These are phyloP conservation scores for Ceratocystiopsis brevicomis DNA, from an alignment of 2,329 filamentous ascomycete genomes.

Conservation along the genomic window DNA sequence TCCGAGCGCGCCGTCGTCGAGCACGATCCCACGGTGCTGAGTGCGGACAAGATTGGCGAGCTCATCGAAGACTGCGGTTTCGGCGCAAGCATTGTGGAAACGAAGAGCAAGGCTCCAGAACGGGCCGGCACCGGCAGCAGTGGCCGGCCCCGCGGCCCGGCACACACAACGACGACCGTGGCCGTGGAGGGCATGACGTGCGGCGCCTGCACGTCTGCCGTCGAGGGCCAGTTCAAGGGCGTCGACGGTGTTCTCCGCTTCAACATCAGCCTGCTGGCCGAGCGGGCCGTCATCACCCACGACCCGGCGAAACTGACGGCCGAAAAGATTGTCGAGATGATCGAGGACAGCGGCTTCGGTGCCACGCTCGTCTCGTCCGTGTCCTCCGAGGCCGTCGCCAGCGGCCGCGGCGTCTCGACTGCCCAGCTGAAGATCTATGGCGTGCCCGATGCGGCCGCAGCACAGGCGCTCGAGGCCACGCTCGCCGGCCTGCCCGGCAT, in stretches of 20 bases:
- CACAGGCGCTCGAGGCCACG: constrained; percentile 49
- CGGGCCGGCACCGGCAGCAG: constrained; percentile 1
- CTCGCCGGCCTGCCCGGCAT: constrained; percentile 52
- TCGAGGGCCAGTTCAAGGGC: constrained; percentile 63
- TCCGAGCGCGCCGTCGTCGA: constrained; percentile 74
- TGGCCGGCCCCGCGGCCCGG: constrained; percentile 11
- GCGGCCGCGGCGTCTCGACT: constrained; percentile 36
- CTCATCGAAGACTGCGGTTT: constrained; percentile 59
- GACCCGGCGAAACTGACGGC: constrained; percentile 51
- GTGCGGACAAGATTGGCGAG: constrained; percentile 34
- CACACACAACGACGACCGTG: constrained; percentile 57
- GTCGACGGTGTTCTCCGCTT: constrained; percentile 68
- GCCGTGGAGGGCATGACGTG: constrained; percentile 95
- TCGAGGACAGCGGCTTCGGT: constrained; percentile 82
- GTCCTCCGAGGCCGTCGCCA: constrained; percentile 31
- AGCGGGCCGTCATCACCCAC: constrained; percentile 76
- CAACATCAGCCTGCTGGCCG: constrained; percentile 86
- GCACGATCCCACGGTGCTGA: constrained; percentile 43
- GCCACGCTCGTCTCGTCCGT: constrained; percentile 65
- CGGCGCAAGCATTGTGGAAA: constrained; percentile 60
- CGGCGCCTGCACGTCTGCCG: constrained; percentile 82
- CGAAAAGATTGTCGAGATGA: constrained; percentile 59
- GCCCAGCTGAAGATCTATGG: constrained; percentile 77
- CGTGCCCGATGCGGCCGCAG: constrained; percentile 49
- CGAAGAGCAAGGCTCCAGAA: constrained; percentile 28